Conservation (phyloP, 768 basidiomycete species). For the Mycena latifolia region DNA sequence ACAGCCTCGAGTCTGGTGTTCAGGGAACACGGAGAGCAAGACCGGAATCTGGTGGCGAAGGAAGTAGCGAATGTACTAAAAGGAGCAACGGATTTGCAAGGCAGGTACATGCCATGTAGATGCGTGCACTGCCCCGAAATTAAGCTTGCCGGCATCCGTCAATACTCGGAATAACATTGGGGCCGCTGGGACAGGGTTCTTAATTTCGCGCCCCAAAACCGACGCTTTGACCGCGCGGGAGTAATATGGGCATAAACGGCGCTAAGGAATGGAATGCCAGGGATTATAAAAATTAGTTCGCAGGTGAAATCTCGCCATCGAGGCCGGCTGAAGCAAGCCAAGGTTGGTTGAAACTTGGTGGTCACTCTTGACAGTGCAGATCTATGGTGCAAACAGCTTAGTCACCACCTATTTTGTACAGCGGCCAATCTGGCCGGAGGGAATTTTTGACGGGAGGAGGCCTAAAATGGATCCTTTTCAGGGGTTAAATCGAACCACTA, state of each 20-base stretch:
- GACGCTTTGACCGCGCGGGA: slow-evolving; percentile 20
- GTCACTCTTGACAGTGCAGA: no score
- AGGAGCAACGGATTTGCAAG: slow-evolving; percentile 12
- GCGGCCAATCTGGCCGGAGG: no score
- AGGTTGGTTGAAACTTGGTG: no score
- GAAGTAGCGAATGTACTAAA: slow-evolving; percentile 10
- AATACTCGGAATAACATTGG: slow-evolving; percentile 1
- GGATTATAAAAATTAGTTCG: slow-evolving; percentile 1
- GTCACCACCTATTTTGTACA: no score
- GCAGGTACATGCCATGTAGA: slow-evolving; percentile 1
- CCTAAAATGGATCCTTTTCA: no score
- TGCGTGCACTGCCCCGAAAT: slow-evolving; percentile 12
- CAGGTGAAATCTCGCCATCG: slow-evolving; percentile 6
- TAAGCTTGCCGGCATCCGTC: no score
- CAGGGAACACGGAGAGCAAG: no score
- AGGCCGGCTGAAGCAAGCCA: slow-evolving; percentile 8
- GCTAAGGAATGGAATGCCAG: slow-evolving; percentile 2
- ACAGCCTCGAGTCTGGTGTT: no score
- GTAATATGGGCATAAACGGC: slow-evolving; percentile 17
- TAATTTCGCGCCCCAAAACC: slow-evolving; percentile 13
- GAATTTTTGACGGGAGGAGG: no score
- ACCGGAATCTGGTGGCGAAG: slow-evolving; percentile 16
- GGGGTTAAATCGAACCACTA: no score
- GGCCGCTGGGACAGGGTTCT: slow-evolving; percentile 6
- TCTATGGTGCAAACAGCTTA: no score